phyloP scores from a whole-genome alignment of 139 green algal genomes.

The Asterochloris sp. region DNA sequence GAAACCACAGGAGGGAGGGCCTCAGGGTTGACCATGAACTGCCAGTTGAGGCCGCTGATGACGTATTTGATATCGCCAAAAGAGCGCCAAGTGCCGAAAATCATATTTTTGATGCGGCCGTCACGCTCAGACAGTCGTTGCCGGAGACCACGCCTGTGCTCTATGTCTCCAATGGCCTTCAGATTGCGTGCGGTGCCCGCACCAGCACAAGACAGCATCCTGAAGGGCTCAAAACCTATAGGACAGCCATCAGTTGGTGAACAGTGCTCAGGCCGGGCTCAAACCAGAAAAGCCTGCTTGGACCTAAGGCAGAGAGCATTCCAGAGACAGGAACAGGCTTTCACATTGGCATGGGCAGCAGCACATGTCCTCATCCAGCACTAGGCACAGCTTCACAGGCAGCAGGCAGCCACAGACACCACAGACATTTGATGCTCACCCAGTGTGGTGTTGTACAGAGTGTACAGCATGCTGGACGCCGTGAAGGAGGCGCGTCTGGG shows the following conservation, averaged over 20 bases:
- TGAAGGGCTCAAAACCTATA: neutral
- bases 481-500: conserved; percentile 2
- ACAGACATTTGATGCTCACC: neutral
- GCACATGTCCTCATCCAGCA: neutral
- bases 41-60: too few relatives aligned
- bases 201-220: neutral
- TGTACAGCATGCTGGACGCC: conserved; percentile 45
- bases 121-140: too few relatives aligned
- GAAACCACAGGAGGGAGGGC: too few relatives aligned
- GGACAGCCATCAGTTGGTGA: neutral
- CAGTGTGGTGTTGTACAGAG: conserved; percentile 37
- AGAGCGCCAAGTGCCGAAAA: too few relatives aligned
- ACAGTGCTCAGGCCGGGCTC: neutral
- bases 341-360: neutral
- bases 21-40: too few relatives aligned
- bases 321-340: too few relatives aligned
- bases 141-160: too few relatives aligned
- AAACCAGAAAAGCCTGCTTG: neutral
- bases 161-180: too few relatives aligned
- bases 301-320: neutral
- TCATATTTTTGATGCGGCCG: too few relatives aligned
- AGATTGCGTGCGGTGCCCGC: neutral
- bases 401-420: neutral
- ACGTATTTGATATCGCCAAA: too few relatives aligned
- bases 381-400: neutral